A percentile compares a stretch with the other conserved stretches of the same genome.
Evolutionary conservation across 371 early-diverging fungal genomes (phyloP).

Genomic region (Circinella minor): DNA sequence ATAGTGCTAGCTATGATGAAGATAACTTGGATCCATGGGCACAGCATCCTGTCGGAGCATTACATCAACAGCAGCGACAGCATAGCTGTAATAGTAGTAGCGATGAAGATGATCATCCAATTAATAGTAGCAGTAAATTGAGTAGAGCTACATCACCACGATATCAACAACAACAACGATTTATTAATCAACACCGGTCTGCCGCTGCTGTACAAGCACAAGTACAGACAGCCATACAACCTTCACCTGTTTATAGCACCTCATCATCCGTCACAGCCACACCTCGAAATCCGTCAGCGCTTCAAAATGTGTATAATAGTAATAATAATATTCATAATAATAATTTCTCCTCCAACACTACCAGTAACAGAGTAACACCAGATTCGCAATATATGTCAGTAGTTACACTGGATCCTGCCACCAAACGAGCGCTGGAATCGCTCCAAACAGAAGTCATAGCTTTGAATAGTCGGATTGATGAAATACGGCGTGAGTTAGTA

Average conservation of each 20-base stretch:
- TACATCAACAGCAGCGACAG: neutral
- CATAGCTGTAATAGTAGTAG: neutral
- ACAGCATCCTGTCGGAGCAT: neutral
- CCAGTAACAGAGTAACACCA: constrained; percentile 5
- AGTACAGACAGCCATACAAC: neutral
- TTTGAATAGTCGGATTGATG: constrained; percentile 54
- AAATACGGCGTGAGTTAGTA: constrained; percentile 37
- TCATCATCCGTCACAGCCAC: constrained; percentile 50
- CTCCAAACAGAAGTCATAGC: constrained; percentile 53
- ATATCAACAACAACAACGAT: constrained; percentile 1
- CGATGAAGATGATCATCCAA: constrained; percentile 7
- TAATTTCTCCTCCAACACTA: neutral
- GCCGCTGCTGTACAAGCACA: neutral
- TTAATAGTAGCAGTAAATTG: neutral
- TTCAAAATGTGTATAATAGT: constrained; percentile 5
- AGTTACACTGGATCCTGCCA: constrained; percentile 43
- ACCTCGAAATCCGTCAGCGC: constrained; percentile 14
- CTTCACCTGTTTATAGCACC: constrained; percentile 29
- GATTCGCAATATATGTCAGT: constrained; percentile 26
- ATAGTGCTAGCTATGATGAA: constrained; percentile 2
- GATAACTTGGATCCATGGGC: constrained; percentile 38
- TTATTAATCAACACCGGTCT: neutral
- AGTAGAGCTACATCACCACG: constrained; percentile 2
- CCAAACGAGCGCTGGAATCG: constrained; percentile 51
- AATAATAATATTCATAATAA: neutral